Evolutionary conservation across 768 basidiomycete genomes (phyloP), one percentile per base, ranked within the genome.

Genomic region (Hericium alpestre): DNA sequence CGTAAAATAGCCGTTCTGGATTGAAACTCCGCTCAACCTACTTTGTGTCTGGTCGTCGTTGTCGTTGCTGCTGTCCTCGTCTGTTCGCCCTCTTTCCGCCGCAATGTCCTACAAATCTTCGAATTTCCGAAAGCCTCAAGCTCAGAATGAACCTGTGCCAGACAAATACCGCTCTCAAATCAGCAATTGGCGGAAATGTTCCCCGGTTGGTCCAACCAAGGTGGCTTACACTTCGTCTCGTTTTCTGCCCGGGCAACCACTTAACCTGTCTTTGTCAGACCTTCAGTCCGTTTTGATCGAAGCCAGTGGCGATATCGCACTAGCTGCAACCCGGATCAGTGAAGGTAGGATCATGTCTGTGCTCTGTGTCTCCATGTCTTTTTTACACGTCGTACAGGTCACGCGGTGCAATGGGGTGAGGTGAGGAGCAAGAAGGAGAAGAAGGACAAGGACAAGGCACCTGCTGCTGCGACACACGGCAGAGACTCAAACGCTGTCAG

Each of bases 361-460:
- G 1, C 48, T 59, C 40, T 55, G 37, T 57, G 48, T 58, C 56
- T 58, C 59, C 59, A 52, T 61, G 54, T 56, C 23, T 58, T 65
- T 51, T 59, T 68, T 53, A 65, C 38, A 38, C 61, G 57, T 53
- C 58, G 38, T 56, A 53, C 67, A 92, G 90, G 90, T 65, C 76
- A 76, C 62, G 86, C 78, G 50, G 81, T 84, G 68, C 87, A 85
- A 65, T 93, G 90, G 90, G 89, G 80, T 53, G 81, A 87, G 55
- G 90, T 90, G 57, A 82, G 81, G 60, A 85, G 81, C 70, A 92
- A 90, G 80, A 93, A 90, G 75, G 88, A 92, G 70, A 90, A 91
- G 77, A 91, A 89, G 72, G 47, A 61, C 0, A 59, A 73, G 27
- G 64, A 77, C 22, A 16, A 46, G 49, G 15, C 49, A 6, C 16